Conservation (phyloP, 2,329 filamentous ascomycete species). For the Neonectria ditissima region DNA sequence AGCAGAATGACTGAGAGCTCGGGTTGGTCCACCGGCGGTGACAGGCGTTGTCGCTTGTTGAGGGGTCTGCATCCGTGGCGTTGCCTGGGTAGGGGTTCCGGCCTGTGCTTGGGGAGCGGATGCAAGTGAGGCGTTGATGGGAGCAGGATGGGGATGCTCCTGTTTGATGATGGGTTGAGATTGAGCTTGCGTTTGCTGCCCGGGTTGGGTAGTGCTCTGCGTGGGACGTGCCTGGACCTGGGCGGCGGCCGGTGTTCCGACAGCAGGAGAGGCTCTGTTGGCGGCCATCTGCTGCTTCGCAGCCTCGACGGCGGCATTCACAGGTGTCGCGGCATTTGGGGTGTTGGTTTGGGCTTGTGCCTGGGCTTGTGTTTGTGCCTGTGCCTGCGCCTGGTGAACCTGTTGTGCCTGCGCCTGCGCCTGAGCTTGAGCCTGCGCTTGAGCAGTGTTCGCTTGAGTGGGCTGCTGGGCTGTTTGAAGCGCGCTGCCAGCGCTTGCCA, state of each 20-base stretch:
- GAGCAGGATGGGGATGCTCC: constrained; percentile 54
- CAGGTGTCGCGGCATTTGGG: constrained; percentile 53
- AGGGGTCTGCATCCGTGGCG: constrained; percentile 62
- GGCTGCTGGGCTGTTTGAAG: constrained; percentile 39
- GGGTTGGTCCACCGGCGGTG: constrained; percentile 52
- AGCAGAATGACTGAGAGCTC: constrained; percentile 61
- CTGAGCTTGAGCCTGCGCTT: constrained; percentile 25
- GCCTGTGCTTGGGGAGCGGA: constrained; percentile 53
- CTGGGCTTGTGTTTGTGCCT: constrained; percentile 31
- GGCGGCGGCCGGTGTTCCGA: constrained; percentile 39
- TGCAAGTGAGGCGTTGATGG: constrained; percentile 61
- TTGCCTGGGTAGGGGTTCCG: constrained; percentile 62
- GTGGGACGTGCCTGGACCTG: constrained; percentile 46
- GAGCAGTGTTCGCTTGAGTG: constrained; percentile 24
- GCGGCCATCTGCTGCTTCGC: constrained; percentile 56
- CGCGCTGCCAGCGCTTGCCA: constrained; percentile 40
- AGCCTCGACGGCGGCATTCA: constrained; percentile 59
- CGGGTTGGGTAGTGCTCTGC: constrained; percentile 41
- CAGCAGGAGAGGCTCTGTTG: constrained; percentile 47
- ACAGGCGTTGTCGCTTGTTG: constrained; percentile 60
- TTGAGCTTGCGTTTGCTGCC: constrained; percentile 43
- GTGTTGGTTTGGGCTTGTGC: constrained; percentile 42
- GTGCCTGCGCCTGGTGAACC: constrained; percentile 7
- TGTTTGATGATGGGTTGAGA: constrained; percentile 48
- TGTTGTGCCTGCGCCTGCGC: constrained; percentile 31